Percentiles rank a stretch among this genome's conserved stretches.
phyloP scores from a whole-genome alignment of 306 rosid genomes.

The Medicago truncatula region MtrunA17r5.0-ANR NC_053048.1:51038501-51039000 shows the following conservation, averaged over 20 bases:
- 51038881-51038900: background rate
- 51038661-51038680: background rate
- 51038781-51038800: background rate
- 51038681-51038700: constrained; percentile 1
- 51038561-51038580: background rate
- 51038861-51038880: background rate
- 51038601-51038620: background rate
- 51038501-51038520: constrained; percentile 79
- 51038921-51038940: constrained; percentile 11
- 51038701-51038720: constrained; percentile 3
- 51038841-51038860: background rate
- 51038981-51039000: constrained; percentile 29
- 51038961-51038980: constrained; percentile 10
- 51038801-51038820: constrained; percentile 5
- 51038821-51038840: background rate
- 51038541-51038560: constrained; percentile 37
- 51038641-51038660: constrained; percentile 20
- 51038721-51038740: constrained; percentile 21
- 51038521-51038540: constrained; percentile 74
- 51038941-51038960: background rate
- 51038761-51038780: too few species aligned
- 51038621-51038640: background rate
- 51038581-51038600: constrained; percentile 26
- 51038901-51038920: constrained; percentile 7
- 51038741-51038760: background rate